Percentiles rank a stretch among this genome's conserved stretches.
phyloP scores from a whole-genome alignment of 1,284 basidiomycete genomes.

The Rhodotorula sp. region DNA sequence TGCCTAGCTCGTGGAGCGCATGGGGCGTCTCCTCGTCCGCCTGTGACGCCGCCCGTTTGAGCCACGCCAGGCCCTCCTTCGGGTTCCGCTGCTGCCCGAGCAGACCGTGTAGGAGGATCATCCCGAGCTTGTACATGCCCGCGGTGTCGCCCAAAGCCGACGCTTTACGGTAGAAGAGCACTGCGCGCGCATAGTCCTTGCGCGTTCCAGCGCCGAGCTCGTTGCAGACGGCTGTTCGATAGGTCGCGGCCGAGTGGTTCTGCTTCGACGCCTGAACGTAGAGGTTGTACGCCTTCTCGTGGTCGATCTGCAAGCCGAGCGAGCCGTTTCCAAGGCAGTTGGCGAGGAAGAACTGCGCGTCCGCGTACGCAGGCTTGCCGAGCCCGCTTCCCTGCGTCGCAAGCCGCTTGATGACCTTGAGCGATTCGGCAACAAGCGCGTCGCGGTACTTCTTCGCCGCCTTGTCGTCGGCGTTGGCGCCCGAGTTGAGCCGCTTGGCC shows the following conservation, averaged over 20 bases:
- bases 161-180: constrained; percentile 95
- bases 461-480: constrained; percentile 44
- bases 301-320: constrained; percentile 90
- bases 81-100: constrained; percentile 82
- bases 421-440: constrained; percentile 76
- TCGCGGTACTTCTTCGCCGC: constrained; percentile 76
- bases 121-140: constrained; percentile 98
- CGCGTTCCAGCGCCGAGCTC: constrained; percentile 99
- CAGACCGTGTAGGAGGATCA: constrained; percentile 84
- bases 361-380: constrained; percentile 69
- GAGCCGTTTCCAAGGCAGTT: constrained; percentile 96
- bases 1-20: constrained; percentile 74
- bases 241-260: constrained; percentile 91
- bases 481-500: constrained; percentile 68
- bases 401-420: constrained; percentile 88
- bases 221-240: constrained; percentile 97
- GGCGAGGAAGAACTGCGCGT: constrained; percentile 99
- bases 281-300: constrained; percentile 97
- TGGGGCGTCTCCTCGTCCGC: constrained; percentile 99
- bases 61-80: constrained; percentile 90
- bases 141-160: constrained; percentile 93
- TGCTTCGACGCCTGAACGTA: constrained; percentile 97
- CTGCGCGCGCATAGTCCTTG: constrained; percentile 79
- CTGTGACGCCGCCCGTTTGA: constrained; percentile 90
- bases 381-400: constrained; percentile 70